Base-by-base conservation (phyloP, 495 filamentous ascomycete species). In the Thermothielavioides terrestris region DNA sequence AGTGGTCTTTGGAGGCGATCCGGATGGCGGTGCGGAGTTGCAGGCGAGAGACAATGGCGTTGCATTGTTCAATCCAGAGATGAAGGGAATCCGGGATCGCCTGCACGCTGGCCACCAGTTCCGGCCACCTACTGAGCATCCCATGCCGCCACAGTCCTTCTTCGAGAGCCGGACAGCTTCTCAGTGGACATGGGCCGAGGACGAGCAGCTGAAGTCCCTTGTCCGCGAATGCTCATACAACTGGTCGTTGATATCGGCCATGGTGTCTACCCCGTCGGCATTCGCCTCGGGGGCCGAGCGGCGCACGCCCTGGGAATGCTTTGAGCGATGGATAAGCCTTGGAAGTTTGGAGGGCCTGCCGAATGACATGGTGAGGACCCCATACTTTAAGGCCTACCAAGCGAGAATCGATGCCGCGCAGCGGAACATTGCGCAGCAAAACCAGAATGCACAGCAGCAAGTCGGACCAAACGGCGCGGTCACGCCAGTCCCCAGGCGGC, bases 281-380 rank as follows among this genome's bases (percentile, higher is more conserved):
- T 94, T 84, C 60, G 79, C 83, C 20, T 89, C 91, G 40, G 85
- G 86, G 12, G 80, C 88, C 10, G 94, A 96, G 60, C 80, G 92
- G 46, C 78, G 92, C 42, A 97, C 94, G 3, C 90, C 92, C 5
- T 98, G 92, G 92, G 92, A 98, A 68, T 98, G 92, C 60, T 98
- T 97, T 59, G 92, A 98, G 63, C 81, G 94, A 31, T 97, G 91
- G 89, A 81, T 95, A 14, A 80, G 83, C 46, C 70, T 97, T 9
- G 81, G 94, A 10, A 80, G 83, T 47, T 68, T 97, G 9, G 92
- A 96, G 68, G 88, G 88, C 5, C 68, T 95, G 30, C 89, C 89
- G 15, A 79, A 79, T 32, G 92, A 98, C 47, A 92, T 96, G 85
- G 80, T 80, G 21, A 94, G 95, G 68, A 94, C 85, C 4, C 85